Evolutionary conservation across 495 filamentous ascomycete species (phyloP).

Genomic region (Penicillium crystallinum): DNA sequence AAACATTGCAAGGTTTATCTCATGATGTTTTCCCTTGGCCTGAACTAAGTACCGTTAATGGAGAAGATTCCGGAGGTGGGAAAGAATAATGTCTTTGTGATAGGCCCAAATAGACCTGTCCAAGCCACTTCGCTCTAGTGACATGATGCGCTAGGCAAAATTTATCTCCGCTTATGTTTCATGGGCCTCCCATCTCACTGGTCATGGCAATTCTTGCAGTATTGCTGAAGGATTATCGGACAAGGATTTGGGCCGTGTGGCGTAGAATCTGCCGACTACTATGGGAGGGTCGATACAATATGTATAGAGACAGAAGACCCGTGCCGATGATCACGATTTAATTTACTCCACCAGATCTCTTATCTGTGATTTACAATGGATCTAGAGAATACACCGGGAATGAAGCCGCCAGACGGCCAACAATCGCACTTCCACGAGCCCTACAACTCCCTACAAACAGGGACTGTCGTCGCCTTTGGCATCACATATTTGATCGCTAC

Average conservation of each 20-base stretch:
- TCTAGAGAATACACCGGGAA: constrained; percentile 14
- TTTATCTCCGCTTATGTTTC: neutral
- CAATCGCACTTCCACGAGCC: constrained; percentile 13
- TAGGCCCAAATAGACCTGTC: neutral
- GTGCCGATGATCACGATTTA: no score
- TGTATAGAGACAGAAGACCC: neutral
- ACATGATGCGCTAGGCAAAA: neutral
- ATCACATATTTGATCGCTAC: neutral
- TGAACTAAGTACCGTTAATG: neutral
- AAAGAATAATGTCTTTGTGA: neutral
- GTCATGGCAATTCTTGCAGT: neutral
- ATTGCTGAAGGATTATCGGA: neutral
- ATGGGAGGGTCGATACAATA: neutral
- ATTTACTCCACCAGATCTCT: no score
- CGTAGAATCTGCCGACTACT: neutral
- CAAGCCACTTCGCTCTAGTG: neutral
- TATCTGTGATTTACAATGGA: no score
- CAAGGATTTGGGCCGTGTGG: neutral
- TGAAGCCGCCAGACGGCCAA: constrained; percentile 16
- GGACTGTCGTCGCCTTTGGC: constrained; percentile 16
- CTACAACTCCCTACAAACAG: constrained; percentile 18
- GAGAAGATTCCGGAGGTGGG: neutral
- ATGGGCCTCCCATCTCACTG: neutral
- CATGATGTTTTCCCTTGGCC: neutral
- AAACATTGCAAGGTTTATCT: neutral